phyloP scores from a whole-genome alignment of 73 alveolate species.

The Symbiodinium natans region DNA sequence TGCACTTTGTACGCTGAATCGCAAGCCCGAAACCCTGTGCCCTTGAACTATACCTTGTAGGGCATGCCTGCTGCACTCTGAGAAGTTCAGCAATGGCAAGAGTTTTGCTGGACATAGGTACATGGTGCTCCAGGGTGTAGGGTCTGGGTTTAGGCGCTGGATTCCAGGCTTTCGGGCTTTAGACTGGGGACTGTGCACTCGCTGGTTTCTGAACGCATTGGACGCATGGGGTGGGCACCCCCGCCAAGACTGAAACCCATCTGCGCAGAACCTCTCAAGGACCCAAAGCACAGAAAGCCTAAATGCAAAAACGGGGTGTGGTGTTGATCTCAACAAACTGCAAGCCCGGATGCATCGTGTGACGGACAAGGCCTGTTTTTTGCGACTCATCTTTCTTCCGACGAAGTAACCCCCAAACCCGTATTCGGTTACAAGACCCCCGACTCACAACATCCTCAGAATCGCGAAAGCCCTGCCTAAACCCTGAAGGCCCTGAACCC shows the following conservation, averaged over 20 bases:
- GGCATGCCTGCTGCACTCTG: too few species aligned
- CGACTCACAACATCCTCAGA: too few species aligned
- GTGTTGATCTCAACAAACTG: not conserved
- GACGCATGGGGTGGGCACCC: not conserved
- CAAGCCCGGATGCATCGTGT: not conserved
- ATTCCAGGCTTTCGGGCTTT: not conserved
- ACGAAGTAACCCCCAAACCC: not conserved
- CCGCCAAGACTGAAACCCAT: too few species aligned
- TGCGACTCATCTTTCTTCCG: not conserved
- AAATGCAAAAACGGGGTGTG: not conserved
- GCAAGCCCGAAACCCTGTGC: not conserved
- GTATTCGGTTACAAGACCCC: not conserved
- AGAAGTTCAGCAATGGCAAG: too few species aligned
- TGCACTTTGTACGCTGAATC: not conserved
- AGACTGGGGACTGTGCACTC: not conserved
- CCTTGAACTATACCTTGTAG: too few species aligned
- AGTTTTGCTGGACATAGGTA: not conserved
- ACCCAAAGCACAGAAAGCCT: too few species aligned
- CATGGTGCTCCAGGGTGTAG: not conserved
- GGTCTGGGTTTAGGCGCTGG: not conserved
- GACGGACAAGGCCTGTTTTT: not conserved
- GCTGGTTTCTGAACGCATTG: not conserved
- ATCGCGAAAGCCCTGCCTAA: too few species aligned
- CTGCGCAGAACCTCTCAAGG: too few species aligned
- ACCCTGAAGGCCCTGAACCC: not conserved